Conservation (phyloP, 306 rosid species). For the Trifolium repens region DNA sequence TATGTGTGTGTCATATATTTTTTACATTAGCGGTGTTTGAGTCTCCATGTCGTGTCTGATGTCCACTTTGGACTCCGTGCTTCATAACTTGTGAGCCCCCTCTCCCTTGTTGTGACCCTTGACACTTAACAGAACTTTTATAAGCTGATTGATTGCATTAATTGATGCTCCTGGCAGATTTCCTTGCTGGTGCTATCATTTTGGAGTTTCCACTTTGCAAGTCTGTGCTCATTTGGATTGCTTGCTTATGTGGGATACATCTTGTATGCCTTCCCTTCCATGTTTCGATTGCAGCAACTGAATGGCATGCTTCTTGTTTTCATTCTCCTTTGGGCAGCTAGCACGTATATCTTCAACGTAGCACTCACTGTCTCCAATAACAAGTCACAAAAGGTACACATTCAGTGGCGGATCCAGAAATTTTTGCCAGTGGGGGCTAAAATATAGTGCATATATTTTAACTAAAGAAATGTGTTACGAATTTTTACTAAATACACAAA, state of each 20-base stretch:
- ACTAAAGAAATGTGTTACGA: too few species aligned
- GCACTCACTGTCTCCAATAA: conserved; percentile 62
- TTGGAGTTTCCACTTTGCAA: conserved; percentile 96
- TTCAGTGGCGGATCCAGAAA: too few species aligned
- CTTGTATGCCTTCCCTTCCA: conserved; percentile 83
- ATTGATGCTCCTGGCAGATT: conserved; percentile 58
- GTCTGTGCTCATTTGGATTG: conserved; percentile 87
- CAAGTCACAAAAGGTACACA: conserved; percentile 73
- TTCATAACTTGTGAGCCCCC: not conserved
- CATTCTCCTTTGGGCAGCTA: conserved; percentile 93
- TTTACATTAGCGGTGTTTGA: not conserved
- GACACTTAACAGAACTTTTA: conserved; percentile 25
- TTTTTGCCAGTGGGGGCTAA: too few species aligned
- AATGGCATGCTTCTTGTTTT: conserved; percentile 93
- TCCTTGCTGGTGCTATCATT: conserved; percentile 80
- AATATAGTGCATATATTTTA: too few species aligned
- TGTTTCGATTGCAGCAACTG: conserved; percentile 77
- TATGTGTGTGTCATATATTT: not conserved
- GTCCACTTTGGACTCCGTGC: not conserved
- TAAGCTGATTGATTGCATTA: conserved; percentile 38
- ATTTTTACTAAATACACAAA: too few species aligned
- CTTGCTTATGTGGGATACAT: conserved; percentile 90
- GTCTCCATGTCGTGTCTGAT: not conserved
- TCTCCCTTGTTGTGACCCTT: conserved; percentile 19
- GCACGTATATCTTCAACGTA: conserved; percentile 93